Conservation (phyloP, 148 eudicot genomes). For the Silene latifolia region DNA sequence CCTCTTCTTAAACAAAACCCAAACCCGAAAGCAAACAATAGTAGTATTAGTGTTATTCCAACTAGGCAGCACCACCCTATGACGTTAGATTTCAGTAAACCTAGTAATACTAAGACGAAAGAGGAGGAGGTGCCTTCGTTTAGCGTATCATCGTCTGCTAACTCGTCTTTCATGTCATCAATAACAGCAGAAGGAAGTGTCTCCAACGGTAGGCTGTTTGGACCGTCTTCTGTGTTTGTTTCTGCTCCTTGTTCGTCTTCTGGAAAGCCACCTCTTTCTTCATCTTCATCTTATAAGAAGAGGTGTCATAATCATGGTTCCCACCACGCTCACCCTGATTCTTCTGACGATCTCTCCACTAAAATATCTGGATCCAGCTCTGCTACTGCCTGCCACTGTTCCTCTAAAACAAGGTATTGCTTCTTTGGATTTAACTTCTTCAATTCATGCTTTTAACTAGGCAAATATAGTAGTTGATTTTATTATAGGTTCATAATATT, state of each 20-base stretch:
- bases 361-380: constrained; percentile 17
- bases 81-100: constrained; percentile 44
- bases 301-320: constrained; percentile 36
- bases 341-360: constrained; percentile 30
- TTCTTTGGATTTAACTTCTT: no score
- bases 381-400: constrained; percentile 36
- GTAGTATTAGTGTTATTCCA: no score
- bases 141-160: constrained; percentile 35
- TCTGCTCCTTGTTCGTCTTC: constrained; percentile 17
- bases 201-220: constrained; percentile 44
- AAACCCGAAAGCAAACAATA: neutral
- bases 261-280: constrained; percentile 44
- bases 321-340: constrained; percentile 13
- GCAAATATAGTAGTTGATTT: no score
- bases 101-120: constrained; percentile 12
- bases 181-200: constrained; percentile 55
- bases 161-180: constrained; percentile 39
- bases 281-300: constrained; percentile 31
- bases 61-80: neutral
- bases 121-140: constrained; percentile 20
- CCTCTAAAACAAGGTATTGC: constrained; percentile 46
- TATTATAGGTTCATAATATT: no score
- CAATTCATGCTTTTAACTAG: no score
- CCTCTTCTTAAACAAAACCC: constrained; percentile 20
- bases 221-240: constrained; percentile 19